Conservation (phyloP, 2,329 filamentous ascomycete species). For the Calonectria hawksworthii region DNA sequence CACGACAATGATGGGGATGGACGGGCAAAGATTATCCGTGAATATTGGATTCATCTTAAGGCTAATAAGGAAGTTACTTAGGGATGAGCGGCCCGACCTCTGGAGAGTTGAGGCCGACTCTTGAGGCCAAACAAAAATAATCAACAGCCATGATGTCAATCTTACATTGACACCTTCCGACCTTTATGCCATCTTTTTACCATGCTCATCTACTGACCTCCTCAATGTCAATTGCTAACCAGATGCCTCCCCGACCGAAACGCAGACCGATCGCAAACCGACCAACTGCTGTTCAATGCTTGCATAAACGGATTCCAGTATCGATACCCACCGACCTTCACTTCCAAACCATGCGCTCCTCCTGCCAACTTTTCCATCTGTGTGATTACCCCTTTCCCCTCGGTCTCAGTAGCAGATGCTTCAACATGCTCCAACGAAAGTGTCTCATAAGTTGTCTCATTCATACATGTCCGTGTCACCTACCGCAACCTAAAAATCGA, state of each 20-base stretch:
- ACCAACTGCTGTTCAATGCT: slow-evolving; percentile 56
- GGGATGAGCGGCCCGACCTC: background rate
- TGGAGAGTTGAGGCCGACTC: background rate
- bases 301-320: slow-evolving; percentile 66
- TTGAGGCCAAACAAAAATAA: background rate
- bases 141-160: background rate
- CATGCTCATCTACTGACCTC: background rate
- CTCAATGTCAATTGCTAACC: background rate
- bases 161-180: background rate
- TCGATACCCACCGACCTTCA: slow-evolving; percentile 58
- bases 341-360: slow-evolving; percentile 66
- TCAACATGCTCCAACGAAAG: slow-evolving; percentile 64
- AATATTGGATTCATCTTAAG: background rate
- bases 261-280: background rate
- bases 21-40: background rate
- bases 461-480: slow-evolving; percentile 65
- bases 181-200: background rate
- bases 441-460: slow-evolving; percentile 62
- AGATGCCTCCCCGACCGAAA: background rate
- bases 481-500: slow-evolving; percentile 51
- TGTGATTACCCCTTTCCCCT: slow-evolving; percentile 55
- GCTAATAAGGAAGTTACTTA: slow-evolving; percentile 10
- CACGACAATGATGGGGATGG: slow-evolving; percentile 22
- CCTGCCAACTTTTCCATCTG: slow-evolving; percentile 61
- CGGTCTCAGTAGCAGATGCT: slow-evolving; percentile 60